Conservation (phyloP, 106 monocot genomes). For the Posidonia australis region DNA sequence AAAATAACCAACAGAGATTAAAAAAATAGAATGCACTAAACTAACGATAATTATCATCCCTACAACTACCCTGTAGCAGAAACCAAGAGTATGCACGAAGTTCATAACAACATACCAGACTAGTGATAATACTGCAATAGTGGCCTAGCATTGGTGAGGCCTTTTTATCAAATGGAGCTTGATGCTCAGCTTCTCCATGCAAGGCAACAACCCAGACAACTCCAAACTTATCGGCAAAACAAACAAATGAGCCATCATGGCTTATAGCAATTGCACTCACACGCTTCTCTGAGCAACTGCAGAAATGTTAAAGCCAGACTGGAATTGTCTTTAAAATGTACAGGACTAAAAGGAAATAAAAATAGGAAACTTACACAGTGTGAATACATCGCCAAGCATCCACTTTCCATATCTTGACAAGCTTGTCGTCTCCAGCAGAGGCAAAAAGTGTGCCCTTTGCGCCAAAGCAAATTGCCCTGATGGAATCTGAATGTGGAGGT, state of each 20-base stretch:
- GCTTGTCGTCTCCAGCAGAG: constrained; percentile 92
- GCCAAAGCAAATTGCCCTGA: constrained; percentile 65
- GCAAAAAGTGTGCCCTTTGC: constrained; percentile 58
- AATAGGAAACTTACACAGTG: constrained; percentile 48
- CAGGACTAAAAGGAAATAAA: background rate
- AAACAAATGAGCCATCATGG: constrained; percentile 50
- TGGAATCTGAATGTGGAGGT: constrained; percentile 53
- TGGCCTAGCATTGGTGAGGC: constrained; percentile 69
- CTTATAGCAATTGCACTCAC: constrained; percentile 79
- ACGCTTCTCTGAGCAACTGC: constrained; percentile 70
- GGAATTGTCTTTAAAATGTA: background rate
- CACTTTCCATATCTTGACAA: constrained; percentile 80
- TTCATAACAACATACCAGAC: constrained; percentile 43
- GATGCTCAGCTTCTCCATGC: constrained; percentile 20
- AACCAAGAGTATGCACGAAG: background rate
- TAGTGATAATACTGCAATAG: constrained; percentile 95
- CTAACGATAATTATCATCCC: too few relatives aligned
- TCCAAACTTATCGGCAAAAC: constrained; percentile 96
- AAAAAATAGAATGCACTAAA: too few relatives aligned
- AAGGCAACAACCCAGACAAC: constrained; percentile 61
- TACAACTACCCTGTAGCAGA: background rate
- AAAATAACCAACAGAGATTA: too few relatives aligned
- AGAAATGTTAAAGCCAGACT: constrained; percentile 7
- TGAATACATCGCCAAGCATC: constrained; percentile 61
- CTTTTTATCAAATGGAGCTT: constrained; percentile 20